Evolutionary conservation across 2,329 filamentous ascomycete species (phyloP), one percentile per base, ranked within the genome.

Genomic region (Trichophyton equinum): DNA sequence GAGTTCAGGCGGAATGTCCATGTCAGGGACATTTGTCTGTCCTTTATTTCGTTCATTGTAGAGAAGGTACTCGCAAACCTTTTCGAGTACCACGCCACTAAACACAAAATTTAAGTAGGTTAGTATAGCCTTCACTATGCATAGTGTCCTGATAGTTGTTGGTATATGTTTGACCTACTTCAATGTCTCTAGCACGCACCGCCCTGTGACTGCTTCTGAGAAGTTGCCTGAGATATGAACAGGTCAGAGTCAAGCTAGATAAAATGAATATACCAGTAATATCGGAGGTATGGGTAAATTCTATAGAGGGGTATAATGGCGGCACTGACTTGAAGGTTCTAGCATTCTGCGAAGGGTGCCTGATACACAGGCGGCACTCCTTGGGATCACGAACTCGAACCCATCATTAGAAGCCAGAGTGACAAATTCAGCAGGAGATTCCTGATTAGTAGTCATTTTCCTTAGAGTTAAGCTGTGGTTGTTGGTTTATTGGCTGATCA

Each of bases 21-120:
- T 84, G 66, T 87, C 85, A 0, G 83, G 79, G 8, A 86, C 83
- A 62, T 85, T 82, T 55, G 76, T 78, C 61, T 78, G 76, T 53
- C 83, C 77, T 64, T 81, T 80, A 68, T 85, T 76, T 72, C 85
- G 85, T 66, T 86, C 80, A 64, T 85, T 82, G 74, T 86, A 87
- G 71, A 85, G 85, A 51, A 87, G 78, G 68, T 87, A 87, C 69
- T 86, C 83, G 77, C 84, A 86, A 59, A 87, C 82, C 70, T 86
- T 86, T 68, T 87, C 84, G 1, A 87, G 76, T 9, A 86, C 78
- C 27, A 85, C 72, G 30, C 81, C 84, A 66, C 82, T 86, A 64
- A 36, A 60, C 20, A 30, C 42, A 42, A 44, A n/a, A 15, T 44
- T 33, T 15, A 38, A 13, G 49, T 9, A 27, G 57, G n/a, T 59